Base-by-base conservation (phyloP, 352 stramenopile species). In the Phytophthora fragariae region DNA sequence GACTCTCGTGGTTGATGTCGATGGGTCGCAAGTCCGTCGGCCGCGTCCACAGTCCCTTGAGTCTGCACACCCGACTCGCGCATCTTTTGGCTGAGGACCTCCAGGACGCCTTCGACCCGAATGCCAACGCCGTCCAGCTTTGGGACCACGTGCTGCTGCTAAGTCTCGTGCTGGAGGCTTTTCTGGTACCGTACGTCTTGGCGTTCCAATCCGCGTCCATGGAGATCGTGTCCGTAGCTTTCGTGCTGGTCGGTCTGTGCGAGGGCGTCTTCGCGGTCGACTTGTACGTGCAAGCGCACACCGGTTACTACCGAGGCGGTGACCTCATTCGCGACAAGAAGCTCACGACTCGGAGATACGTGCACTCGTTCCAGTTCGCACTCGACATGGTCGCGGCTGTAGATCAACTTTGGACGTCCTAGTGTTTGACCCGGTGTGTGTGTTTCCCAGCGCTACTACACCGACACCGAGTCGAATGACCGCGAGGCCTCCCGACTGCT, bases 401-500 rank as follows among this genome's bases (percentile, higher is more conserved):
- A 9, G 11, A 19, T 55, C 9, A 33, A 33, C 10, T 33, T 46
- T 9, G 39, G 12, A 14, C 12, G 39, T n/a, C 39, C 6, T 46
- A n/a, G 12, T 46, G 5, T 46, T 31, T 31, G 29, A n/a, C 15
- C 39, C 6, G 39, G 24, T 50, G 5, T 24, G 44, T 21, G 44
- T 19, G 35, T 44, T 12, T 37, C 39, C 4, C 7, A 57, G 50
- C 50, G 50, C 14, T 57, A 57, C 44, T 84, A 88, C 59, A 89
- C 84, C 0, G 83, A 89, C 31, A 76, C 67, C 0, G 84, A 91
- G 19, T 88, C 82, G 8, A 91, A 85, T 31, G 84, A 91, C 67
- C 81, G 82, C n/a, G 85, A 89, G 55, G 81, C 80, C 9, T 82
- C 89, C 68, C 86, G 82, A 61, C 62, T 91, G 1, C 54, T 93